Conservation (phyloP, 495 filamentous ascomycete species). For the Filosporella fistucella region DNA sequence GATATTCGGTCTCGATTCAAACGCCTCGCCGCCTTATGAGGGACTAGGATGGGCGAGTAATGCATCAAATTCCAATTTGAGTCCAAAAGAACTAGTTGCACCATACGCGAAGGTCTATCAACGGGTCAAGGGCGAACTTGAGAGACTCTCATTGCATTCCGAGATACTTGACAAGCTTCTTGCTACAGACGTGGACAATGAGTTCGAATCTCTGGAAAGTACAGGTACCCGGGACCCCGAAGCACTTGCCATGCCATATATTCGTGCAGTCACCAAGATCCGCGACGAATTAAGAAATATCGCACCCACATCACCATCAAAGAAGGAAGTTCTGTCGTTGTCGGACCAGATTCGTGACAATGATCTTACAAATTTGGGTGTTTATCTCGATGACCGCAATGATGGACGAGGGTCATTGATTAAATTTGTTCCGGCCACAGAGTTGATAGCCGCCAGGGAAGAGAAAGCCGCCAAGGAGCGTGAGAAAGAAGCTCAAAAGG, state of each 20-base stretch:
- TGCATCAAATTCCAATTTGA: slow-evolving; percentile 44
- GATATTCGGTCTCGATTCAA: slow-evolving; percentile 81
- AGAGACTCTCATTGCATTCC: slow-evolving; percentile 27
- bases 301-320: slow-evolving; percentile 49
- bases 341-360: slow-evolving; percentile 78
- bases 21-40: slow-evolving; percentile 49
- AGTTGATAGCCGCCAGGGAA: slow-evolving; percentile 66
- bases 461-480: slow-evolving; percentile 57
- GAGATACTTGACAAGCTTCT: slow-evolving; percentile 26
- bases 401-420: slow-evolving; percentile 67
- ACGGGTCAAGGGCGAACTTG: slow-evolving; percentile 32
- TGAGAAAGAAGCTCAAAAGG: slow-evolving; percentile 44
- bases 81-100: slow-evolving; percentile 37
- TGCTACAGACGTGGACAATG: slow-evolving; percentile 26
- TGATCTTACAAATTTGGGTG: slow-evolving; percentile 70
- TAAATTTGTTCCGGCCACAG: slow-evolving; percentile 69
- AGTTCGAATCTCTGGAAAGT: slow-evolving; percentile 36
- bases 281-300: slow-evolving; percentile 63
- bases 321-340: slow-evolving; percentile 59
- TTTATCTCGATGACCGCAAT: slow-evolving; percentile 81
- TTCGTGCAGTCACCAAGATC: slow-evolving; percentile 59
- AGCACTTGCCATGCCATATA: slow-evolving; percentile 55
- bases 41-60: slow-evolving; percentile 80
- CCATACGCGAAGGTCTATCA: slow-evolving; percentile 37
- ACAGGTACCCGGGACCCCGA: slow-evolving; percentile 38